Evolutionary conservation across 345 rosid genomes (phyloP).

Genomic region (Kernera saxatilis): DNA sequence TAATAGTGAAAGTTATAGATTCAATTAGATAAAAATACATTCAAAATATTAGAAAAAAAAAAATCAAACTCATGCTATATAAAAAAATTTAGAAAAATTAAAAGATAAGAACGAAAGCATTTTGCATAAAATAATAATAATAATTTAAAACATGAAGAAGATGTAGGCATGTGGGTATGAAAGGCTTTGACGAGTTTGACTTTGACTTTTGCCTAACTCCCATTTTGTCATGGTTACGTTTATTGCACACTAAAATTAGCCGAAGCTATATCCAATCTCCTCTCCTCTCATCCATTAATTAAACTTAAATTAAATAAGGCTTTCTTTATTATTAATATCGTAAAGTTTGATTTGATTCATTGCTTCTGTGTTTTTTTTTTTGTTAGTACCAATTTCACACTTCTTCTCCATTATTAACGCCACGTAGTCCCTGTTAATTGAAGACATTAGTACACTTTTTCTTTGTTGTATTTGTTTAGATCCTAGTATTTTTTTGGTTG

Average conservation of each 20-base stretch:
- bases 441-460: constrained; percentile 12
- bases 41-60: too few relatives aligned
- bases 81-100: not conserved
- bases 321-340: not conserved
- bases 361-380: not conserved
- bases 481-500: not conserved
- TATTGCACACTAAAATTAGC: not conserved
- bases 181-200: constrained; percentile 22
- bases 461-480: constrained; percentile 7
- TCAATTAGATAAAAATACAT: too few relatives aligned
- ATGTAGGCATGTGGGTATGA: constrained; percentile 6
- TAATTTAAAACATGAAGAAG: not conserved
- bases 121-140: not conserved
- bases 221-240: constrained; percentile 21
- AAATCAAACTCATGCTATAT: too few relatives aligned
- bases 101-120: constrained; percentile 22
- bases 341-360: constrained; percentile 16
- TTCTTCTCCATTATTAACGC: constrained; percentile 21
- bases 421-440: not conserved
- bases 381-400: not conserved
- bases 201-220: constrained; percentile 30
- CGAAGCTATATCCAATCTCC: constrained; percentile 26
- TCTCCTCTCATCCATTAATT: not conserved
- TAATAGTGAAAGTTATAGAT: too few relatives aligned
- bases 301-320: not conserved